A percentile compares a stretch with the other conserved stretches of the same genome.
Evolutionary conservation across 139 green algal species (phyloP).

Genomic region (Chlorella sp.): DNA sequence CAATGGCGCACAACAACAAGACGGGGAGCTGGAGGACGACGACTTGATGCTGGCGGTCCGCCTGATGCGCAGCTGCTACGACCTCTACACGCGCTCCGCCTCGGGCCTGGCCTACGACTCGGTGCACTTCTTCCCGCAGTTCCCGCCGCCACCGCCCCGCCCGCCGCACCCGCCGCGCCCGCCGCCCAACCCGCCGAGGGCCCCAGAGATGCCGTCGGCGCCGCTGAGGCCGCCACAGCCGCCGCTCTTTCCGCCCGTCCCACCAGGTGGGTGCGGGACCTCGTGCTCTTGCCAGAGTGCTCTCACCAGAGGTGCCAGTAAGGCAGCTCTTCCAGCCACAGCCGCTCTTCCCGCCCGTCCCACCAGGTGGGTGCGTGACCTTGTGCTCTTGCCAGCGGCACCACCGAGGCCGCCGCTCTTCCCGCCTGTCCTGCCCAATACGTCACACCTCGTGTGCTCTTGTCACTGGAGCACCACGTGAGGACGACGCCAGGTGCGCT

Average conservation of each 20-base stretch:
- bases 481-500: no score
- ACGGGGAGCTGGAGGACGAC: no score
- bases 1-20: no score
- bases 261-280: no score
- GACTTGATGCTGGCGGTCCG: constrained; percentile 58
- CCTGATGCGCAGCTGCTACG: constrained; percentile 71
- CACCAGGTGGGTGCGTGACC: no score
- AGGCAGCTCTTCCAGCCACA: background rate
- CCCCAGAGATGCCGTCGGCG: background rate
- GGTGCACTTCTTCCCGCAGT: no score
- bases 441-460: no score
- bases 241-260: background rate
- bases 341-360: background rate
- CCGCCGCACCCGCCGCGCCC: background rate
- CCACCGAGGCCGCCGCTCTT: background rate
- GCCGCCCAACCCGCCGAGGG: background rate
- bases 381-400: no score
- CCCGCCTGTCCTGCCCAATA: background rate
- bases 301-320: background rate
- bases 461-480: no score
- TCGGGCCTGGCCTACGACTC: no score
- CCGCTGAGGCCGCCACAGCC: background rate
- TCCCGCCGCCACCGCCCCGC: background rate
- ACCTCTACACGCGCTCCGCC: constrained; percentile 76
- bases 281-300: no score